These are phyloP conservation scores for Annulohypoxylon bovei DNA, from an alignment of 495 filamentous ascomycete genomes.

Conservation along the genomic window DNA sequence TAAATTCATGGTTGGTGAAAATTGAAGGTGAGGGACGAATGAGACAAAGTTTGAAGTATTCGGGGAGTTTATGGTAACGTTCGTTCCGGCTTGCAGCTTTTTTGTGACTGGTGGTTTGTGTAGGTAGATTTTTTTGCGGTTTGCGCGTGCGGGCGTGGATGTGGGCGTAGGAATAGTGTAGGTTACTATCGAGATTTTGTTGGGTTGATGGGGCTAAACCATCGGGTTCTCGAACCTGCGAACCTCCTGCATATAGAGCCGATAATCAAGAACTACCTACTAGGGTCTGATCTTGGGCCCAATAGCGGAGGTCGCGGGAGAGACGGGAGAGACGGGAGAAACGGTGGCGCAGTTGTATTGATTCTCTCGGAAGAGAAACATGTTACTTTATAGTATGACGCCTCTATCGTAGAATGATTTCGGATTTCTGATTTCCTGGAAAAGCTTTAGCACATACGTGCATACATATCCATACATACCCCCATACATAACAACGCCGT, in stretches of 20 bases:
- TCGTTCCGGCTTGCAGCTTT: conserved; percentile 6
- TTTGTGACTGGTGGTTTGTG: conserved; percentile 37
- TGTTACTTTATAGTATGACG: conserved; percentile 14
- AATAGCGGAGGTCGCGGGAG: conserved; percentile 29
- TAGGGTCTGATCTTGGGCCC: conserved; percentile 15
- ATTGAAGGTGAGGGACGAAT: conserved; percentile 26
- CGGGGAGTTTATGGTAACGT: conserved; percentile 29
- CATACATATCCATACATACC: neutral
- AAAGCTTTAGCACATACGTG: neutral
- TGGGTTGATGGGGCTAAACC: conserved; percentile 16
- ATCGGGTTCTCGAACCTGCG: conserved; percentile 27
- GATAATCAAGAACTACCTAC: conserved; percentile 7
- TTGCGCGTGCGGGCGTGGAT: conserved; percentile 4
- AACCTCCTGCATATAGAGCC: conserved; percentile 23
- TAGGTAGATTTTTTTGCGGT: conserved; percentile 4
- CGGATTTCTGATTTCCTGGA: neutral
- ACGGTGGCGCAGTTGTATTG: conserved; percentile 8
- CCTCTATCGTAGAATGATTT: conserved; percentile 12
- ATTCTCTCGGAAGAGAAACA: conserved; percentile 12
- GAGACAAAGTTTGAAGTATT: conserved; percentile 14
- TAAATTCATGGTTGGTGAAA: conserved; percentile 33
- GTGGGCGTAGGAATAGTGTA: conserved; percentile 10
- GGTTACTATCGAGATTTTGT: neutral
- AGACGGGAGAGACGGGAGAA: neutral
- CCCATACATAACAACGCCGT: neutral